Conservation (phyloP, 345 rosid species). For the Theobroma cacao region DNA sequence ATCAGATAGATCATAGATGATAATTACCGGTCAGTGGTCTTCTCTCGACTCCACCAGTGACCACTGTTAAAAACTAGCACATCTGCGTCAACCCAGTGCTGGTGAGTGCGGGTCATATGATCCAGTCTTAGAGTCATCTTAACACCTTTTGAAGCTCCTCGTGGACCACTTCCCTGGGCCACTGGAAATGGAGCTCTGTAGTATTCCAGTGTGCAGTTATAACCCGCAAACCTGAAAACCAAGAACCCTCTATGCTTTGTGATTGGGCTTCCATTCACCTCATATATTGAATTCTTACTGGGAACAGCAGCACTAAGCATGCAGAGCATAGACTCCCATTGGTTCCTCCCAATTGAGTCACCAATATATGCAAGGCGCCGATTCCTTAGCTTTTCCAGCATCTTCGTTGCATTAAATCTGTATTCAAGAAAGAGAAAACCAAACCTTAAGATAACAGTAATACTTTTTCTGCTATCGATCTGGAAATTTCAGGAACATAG, state of each 20-base stretch:
- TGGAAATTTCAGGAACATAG: neutral
- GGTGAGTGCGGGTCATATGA: constrained; percentile 57
- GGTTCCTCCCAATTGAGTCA: constrained; percentile 91
- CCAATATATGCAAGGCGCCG: constrained; percentile 75
- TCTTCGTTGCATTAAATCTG: constrained; percentile 67
- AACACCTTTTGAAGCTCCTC: constrained; percentile 46
- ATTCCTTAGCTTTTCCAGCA: constrained; percentile 65
- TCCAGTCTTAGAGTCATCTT: constrained; percentile 67
- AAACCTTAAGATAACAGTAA: neutral
- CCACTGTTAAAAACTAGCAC: constrained; percentile 74
- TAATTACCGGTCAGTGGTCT: constrained; percentile 62
- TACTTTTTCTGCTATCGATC: neutral
- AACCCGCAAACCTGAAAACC: constrained; percentile 66
- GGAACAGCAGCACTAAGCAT: constrained; percentile 64
- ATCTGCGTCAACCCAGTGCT: constrained; percentile 69
- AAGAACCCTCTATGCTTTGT: constrained; percentile 83
- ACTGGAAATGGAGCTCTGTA: constrained; percentile 80
- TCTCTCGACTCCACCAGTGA: constrained; percentile 89
- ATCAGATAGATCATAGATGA: neutral
- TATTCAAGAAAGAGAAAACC: constrained; percentile 1
- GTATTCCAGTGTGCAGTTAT: constrained; percentile 85
- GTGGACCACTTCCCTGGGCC: constrained; percentile 59
- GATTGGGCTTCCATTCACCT: constrained; percentile 70
- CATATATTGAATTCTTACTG: constrained; percentile 59
- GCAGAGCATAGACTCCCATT: constrained; percentile 92